Conservation (phyloP, 495 filamentous ascomycete genomes). For the Xylaria grammica region DNA sequence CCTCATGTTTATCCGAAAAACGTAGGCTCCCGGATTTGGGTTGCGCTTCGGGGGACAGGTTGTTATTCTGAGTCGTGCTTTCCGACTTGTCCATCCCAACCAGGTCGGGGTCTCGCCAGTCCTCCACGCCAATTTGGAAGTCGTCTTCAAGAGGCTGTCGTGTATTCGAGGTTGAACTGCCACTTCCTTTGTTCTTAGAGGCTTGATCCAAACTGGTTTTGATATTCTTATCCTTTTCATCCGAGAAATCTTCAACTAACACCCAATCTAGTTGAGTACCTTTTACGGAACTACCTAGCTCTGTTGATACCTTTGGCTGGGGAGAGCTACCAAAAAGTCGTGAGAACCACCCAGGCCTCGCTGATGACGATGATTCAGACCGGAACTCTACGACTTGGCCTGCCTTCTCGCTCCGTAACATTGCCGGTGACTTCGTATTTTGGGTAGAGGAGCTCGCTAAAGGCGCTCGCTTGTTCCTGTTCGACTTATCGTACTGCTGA, state of each 20-base stretch:
- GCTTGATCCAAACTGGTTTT: constrained; percentile 43
- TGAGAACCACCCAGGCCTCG: constrained; percentile 56
- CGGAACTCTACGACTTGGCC: constrained; percentile 20
- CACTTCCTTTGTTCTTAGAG: constrained; percentile 35
- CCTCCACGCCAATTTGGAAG: constrained; percentile 91
- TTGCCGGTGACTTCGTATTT: constrained; percentile 25
- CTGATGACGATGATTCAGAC: constrained; percentile 12
- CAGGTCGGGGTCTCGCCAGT: constrained; percentile 89
- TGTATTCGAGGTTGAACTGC: constrained; percentile 24
- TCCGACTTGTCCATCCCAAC: constrained; percentile 43
- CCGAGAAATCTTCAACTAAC: constrained; percentile 68
- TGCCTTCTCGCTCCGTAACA: constrained; percentile 26
- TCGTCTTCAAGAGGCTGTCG: constrained; percentile 58
- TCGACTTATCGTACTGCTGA: constrained; percentile 50
- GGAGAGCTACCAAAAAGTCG: constrained; percentile 58
- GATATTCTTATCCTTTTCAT: constrained; percentile 51
- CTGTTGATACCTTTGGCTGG: constrained; percentile 28
- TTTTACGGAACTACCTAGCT: constrained; percentile 68
- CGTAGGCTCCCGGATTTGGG: constrained; percentile 26
- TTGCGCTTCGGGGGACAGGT: constrained; percentile 27
- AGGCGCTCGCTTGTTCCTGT: constrained; percentile 44
- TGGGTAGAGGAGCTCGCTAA: constrained; percentile 34
- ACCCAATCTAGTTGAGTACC: constrained; percentile 86
- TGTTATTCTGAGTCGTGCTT: constrained; percentile 17
- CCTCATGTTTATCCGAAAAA: constrained; percentile 40